These are phyloP conservation scores for Bretschneidera sinensis DNA, from an alignment of 345 rosid species.

Conservation along the genomic window DNA sequence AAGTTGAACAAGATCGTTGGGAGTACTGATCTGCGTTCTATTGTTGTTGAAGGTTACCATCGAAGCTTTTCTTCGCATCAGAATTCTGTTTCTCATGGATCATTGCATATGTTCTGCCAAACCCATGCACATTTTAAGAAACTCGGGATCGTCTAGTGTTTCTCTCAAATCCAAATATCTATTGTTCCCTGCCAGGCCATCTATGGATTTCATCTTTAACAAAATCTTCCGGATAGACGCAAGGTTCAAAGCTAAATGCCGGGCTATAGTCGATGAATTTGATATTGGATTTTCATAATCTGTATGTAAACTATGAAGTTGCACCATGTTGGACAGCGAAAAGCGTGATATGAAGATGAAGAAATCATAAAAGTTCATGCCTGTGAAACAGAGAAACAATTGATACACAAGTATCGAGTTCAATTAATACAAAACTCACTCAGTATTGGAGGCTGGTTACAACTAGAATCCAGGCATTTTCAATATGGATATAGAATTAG, in stretches of 20 bases:
- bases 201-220: conserved; percentile 45
- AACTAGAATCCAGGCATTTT: background rate
- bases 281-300: conserved; percentile 20
- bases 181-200: conserved; percentile 26
- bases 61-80: conserved; percentile 24
- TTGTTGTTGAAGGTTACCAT: conserved; percentile 23
- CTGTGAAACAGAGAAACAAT: conserved; percentile 32
- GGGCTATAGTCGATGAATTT: conserved; percentile 30
- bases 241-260: conserved; percentile 49
- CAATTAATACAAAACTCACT: background rate
- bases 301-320: conserved; percentile 23
- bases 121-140: conserved; percentile 40
- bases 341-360: conserved; percentile 56
- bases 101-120: conserved; percentile 41
- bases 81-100: conserved; percentile 34
- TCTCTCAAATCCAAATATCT: conserved; percentile 40
- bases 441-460: background rate
- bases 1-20: conserved; percentile 52
- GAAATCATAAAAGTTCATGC: conserved; percentile 82
- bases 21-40: conserved; percentile 32
- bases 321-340: conserved; percentile 48
- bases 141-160: conserved; percentile 40
- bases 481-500: conserved; percentile 1
- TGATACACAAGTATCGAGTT: background rate
- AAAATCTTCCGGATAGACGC: conserved; percentile 37